Evolutionary conservation across 1,284 basidiomycete species (phyloP), one percentile per base, ranked within the genome.

Genomic region (Austroboletus niveus): DNA sequence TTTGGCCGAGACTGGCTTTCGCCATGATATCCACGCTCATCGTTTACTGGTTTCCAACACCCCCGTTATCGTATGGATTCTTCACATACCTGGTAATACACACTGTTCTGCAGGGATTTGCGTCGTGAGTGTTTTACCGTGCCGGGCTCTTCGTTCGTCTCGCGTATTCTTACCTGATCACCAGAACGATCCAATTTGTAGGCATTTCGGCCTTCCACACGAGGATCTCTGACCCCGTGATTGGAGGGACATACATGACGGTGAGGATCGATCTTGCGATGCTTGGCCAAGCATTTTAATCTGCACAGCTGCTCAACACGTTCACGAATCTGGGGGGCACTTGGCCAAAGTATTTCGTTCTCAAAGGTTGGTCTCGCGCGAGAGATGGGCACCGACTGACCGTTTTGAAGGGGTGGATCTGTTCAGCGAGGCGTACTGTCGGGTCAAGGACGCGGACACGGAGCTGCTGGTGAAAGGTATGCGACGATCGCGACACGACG

Each of bases 201-300:
- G 95, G 96, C 15, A 95, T 99, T 59, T 93, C 94, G 9, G 96
- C 97, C 4, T 99, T 98, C 80, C 96, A 99, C 67, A 98, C 95
- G 2, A 87, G 92, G 55, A 89, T 99, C 47, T 94, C 97, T 0
- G 97, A 99, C 68, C 97, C 97, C 0, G 66, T 98, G 14, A 98
- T 99, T 55, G 97, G 97, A 30, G 97, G 94, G 45, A 98, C 95
- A 1, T 98, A 98, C 69, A 98, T 98, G 94, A 98, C 94, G 14
- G 92, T 93, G 65, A 69, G 85, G 24, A 39, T 15, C 27, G 12
- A 14, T 31, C 39, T 53, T 27, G 32, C 8, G 20, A 12, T 7
- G 46, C 50, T 49, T 45, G 8, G 27, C 24, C 43, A 38, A 30
- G 41, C 30, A 32, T 47, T 59, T 32, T 59, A 52, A 44, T 35